Evolutionary conservation across 345 rosid species (phyloP), one percentile per base, ranked within the genome.

Genomic region (Hibiscus trionum): DNA sequence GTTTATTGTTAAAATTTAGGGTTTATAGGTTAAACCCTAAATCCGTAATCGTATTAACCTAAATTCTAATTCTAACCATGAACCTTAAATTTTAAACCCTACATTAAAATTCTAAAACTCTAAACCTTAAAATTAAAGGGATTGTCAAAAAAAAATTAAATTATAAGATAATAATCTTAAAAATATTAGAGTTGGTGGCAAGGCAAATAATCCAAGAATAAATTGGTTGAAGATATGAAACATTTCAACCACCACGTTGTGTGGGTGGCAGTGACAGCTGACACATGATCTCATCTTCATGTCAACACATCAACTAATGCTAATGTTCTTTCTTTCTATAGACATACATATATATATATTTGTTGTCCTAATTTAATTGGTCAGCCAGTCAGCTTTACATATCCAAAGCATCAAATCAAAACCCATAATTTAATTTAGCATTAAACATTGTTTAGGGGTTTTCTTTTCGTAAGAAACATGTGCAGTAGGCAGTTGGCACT

Each of bases 401-500:
- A 44, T 65, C 35, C 15, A 65, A 42, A 65, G 11, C 53, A 65
- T 65, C 69, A 65, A 39, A 64, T 64, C 31, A n/a, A 35, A 44
- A 17, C 16, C 68, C 19, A 61, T 61, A 6, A 15, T 61, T 61
- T 61, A 15, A 31, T 61, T 31, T n/a, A 50, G 7, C 19, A 31
- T 26, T 15, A 15, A 31, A 6, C 11, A 31, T 61, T 31, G 4
- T 15, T 31, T 61, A 15, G 24, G 14, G 11, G 2, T 7, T 55
- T 21, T 21, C 14, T 9, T 3, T 56, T 9, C 10, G 21, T 55
- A 55, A 8, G 29, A 65, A 65, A 39, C 69, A 65, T 65, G 35
- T 65, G 69, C 33, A 42, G 69, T 42, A 3, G 15, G 53, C 31
- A 42, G 69, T 42, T 1, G 15, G 69, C 31, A 42, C 49, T 37